These are phyloP conservation scores for Cercospora beticola DNA, from an alignment of 2,329 filamentous ascomycete genomes.

Conservation along the genomic window DNA sequence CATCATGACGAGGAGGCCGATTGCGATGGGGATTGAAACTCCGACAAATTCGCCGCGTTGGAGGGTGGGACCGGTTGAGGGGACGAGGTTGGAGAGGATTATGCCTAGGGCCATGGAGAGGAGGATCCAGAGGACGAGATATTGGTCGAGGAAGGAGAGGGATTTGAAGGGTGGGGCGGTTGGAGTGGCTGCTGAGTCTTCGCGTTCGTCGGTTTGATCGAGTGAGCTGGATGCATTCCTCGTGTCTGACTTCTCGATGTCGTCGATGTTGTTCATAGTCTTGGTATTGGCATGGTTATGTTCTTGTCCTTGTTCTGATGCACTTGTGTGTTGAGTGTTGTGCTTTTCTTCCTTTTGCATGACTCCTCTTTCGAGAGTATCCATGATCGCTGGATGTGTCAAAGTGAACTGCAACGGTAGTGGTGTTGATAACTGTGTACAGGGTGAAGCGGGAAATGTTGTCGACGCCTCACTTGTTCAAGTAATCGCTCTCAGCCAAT, in stretches of 20 bases:
- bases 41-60: slow-evolving; percentile 72
- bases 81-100: slow-evolving; percentile 72
- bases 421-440: too few relatives aligned
- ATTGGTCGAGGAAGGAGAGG: slow-evolving; percentile 47
- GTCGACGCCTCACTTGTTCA: not conserved
- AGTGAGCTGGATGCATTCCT: not conserved
- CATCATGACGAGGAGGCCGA: slow-evolving; percentile 89
- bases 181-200: not conserved
- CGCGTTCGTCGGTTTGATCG: not conserved
- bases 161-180: slow-evolving; percentile 37
- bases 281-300: not conserved
- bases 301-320: not conserved
- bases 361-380: slow-evolving; percentile 25
- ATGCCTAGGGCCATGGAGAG: slow-evolving; percentile 76
- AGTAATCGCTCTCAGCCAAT: not conserved
- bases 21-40: slow-evolving; percentile 63
- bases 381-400: slow-evolving; percentile 13
- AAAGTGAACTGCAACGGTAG: not conserved
- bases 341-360: slow-evolving; percentile 17
- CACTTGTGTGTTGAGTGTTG: not conserved
- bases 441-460: not conserved
- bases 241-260: not conserved
- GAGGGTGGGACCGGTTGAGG: slow-evolving; percentile 59
- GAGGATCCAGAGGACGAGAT: slow-evolving; percentile 64
- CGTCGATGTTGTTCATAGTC: not conserved